Evolutionary conservation across 768 basidiomycete genomes (phyloP).

Genomic region (Pisolithus sp.): DNA sequence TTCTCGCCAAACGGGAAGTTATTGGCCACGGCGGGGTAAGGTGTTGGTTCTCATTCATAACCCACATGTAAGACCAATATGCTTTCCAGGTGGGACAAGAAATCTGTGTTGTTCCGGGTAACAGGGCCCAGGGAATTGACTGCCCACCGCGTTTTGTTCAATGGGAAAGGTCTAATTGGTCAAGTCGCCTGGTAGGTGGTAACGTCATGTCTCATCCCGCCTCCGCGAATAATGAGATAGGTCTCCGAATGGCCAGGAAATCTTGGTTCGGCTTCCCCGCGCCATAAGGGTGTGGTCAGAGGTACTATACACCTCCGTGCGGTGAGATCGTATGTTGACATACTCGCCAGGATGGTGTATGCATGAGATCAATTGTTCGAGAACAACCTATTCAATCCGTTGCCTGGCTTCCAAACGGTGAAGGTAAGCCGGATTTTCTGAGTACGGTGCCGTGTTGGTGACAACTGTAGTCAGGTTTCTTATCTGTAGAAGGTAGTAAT

Average conservation of each 20-base stretch:
- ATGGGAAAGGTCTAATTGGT: constrained; percentile 46
- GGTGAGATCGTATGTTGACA: neutral
- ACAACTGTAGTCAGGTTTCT: constrained; percentile 32
- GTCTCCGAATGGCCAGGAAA: constrained; percentile 41
- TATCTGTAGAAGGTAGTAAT: constrained; percentile 46
- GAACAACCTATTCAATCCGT: constrained; percentile 41
- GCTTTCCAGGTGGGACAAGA: constrained; percentile 40
- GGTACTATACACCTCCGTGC: constrained; percentile 21
- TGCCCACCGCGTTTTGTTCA: constrained; percentile 42
- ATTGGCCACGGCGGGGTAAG: constrained; percentile 47
- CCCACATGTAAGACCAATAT: constrained; percentile 7
- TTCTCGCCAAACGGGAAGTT: constrained; percentile 51
- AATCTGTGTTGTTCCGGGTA: constrained; percentile 44
- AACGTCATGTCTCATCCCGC: neutral
- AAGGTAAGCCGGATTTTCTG: constrained; percentile 28
- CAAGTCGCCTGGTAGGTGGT: constrained; percentile 46
- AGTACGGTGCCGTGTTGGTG: constrained; percentile 8
- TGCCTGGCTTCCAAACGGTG: constrained; percentile 44
- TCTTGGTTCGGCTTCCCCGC: constrained; percentile 44
- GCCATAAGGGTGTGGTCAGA: constrained; percentile 49
- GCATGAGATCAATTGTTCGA: constrained; percentile 44
- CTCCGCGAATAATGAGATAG: constrained; percentile 18
- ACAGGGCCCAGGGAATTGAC: constrained; percentile 34
- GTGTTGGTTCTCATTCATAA: neutral
- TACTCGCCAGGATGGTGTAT: constrained; percentile 41